phyloP scores from a whole-genome alignment of 2,329 filamentous ascomycete species.

The Blastomyces gilchristii region DNA sequence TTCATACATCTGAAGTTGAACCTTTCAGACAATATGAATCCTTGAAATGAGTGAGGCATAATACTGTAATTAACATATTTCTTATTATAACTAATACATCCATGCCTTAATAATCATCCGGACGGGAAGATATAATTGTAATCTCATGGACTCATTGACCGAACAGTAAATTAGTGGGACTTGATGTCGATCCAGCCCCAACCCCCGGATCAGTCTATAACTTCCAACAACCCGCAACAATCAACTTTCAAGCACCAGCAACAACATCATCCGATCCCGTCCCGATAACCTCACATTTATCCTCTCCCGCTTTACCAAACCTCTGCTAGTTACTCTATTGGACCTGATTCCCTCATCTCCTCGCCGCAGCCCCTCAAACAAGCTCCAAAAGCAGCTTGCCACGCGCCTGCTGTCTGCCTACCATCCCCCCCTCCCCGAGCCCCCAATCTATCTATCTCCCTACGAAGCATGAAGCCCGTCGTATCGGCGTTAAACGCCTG shows the following conservation, averaged over 20 bases:
- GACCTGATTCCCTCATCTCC: slow-evolving; percentile 9
- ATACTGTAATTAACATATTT: too few relatives aligned
- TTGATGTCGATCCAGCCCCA: not conserved
- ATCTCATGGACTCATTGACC: too few relatives aligned
- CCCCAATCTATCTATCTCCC: not conserved
- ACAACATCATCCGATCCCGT: not conserved
- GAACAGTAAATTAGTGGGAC: not conserved
- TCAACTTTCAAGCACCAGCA: not conserved
- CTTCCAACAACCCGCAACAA: not conserved
- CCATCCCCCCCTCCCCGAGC: slow-evolving; percentile 13
- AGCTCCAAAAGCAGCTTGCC: not conserved
- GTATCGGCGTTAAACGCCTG: slow-evolving; percentile 87
- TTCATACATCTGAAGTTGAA: too few relatives aligned
- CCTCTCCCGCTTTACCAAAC: not conserved
- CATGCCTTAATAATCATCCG: too few relatives aligned
- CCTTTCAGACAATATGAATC: too few relatives aligned
- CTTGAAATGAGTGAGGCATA: too few relatives aligned
- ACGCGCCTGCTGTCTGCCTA: not conserved
- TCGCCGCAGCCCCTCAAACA: not conserved
- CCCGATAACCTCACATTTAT: not conserved
- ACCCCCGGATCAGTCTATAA: not conserved
- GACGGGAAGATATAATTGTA: too few relatives aligned
- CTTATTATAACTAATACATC: too few relatives aligned
- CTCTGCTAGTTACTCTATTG: not conserved
- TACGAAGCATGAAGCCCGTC: slow-evolving; percentile 74